Base-by-base conservation (phyloP, 768 basidiomycete species). In the Tricholoma matsutake region DNA sequence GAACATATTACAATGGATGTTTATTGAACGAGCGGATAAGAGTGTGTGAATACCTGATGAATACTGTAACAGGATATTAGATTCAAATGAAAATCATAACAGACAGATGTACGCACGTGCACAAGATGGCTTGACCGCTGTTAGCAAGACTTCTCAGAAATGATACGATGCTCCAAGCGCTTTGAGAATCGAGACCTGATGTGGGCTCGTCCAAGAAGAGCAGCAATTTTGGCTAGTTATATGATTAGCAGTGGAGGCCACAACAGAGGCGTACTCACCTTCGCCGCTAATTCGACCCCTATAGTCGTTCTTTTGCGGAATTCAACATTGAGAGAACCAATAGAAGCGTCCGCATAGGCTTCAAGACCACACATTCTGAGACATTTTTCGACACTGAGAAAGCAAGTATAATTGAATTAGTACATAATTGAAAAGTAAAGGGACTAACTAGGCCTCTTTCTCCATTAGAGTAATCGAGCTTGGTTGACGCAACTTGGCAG, bases 131-230 rank as follows among this genome's bases (percentile, higher is more conserved):
- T 69, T 94, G 93, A 1, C 94, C 94, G 62, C 82, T 84, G 61
- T 89, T 82, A 6, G 92, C 91, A 32, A 95, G 84, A 54, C 86
- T 81, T 9, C 87, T 79, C 51, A 95, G 76, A 76, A 95, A 91
- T 2, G 79, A 75, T 57, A 92, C 76, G 63, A 94, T 92, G 6
- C 87, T 87, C 91, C 91, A 92, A 1, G 92, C 92, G 57, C 87
- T 89, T 71, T 93, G 91, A 3, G 91, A 92, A 70, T 94, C 92
- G 14, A 95, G 78, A 34, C 93, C 92, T 25, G 91, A 88, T 3
- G 94, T 96, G 0, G 94, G 94, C 71, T 96, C 93, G 67, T 95
- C 94, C 39, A 94, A 74, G 79, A 96, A 95, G 16, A 96, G 80
- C 0, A 96, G 78, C 0, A 94, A 76, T 70, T 85, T 84, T 1